Conservation (phyloP, 31 red algal genomes). For the Asparagopsis taxiformis region DNA sequence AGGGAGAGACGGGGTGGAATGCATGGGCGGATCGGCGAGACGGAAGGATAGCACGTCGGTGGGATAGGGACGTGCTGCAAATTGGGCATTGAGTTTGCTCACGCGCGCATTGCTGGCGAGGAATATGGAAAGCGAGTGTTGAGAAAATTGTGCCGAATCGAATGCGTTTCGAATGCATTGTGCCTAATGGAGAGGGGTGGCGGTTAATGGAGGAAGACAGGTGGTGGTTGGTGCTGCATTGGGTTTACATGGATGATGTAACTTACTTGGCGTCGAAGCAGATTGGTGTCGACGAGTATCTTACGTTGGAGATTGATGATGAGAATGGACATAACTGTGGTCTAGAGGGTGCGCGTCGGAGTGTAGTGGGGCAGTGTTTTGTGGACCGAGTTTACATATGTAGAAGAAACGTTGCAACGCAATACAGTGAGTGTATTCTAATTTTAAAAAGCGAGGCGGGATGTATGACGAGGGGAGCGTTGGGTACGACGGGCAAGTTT, state of each 20-base stretch:
- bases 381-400: no score
- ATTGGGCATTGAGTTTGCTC: conserved; percentile 20
- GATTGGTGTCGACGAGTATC: conserved; percentile 4
- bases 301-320: conserved; percentile 11
- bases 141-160: conserved; percentile 7
- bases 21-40: conserved; percentile 3
- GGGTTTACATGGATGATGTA: no score
- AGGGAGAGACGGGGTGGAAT: neutral
- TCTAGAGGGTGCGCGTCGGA: no score
- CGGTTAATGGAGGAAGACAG: no score
- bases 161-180: conserved; percentile 12
- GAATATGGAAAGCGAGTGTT: conserved; percentile 22
- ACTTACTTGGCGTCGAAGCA: conserved; percentile 29
- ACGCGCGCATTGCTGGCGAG: conserved; percentile 24
- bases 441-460: no score
- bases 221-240: no score
- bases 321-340: conserved; percentile 36
- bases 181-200: neutral
- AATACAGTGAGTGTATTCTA: no score
- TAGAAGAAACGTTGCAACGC: no score
- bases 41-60: conserved; percentile 47
- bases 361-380: no score
- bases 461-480: no score
- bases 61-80: conserved; percentile 1
- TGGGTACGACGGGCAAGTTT: no score